A percentile compares a stretch with the other conserved stretches of the same genome.
phyloP scores from a whole-genome alignment of 1,284 basidiomycete genomes.

The Ceratobasidium sp. region DNA sequence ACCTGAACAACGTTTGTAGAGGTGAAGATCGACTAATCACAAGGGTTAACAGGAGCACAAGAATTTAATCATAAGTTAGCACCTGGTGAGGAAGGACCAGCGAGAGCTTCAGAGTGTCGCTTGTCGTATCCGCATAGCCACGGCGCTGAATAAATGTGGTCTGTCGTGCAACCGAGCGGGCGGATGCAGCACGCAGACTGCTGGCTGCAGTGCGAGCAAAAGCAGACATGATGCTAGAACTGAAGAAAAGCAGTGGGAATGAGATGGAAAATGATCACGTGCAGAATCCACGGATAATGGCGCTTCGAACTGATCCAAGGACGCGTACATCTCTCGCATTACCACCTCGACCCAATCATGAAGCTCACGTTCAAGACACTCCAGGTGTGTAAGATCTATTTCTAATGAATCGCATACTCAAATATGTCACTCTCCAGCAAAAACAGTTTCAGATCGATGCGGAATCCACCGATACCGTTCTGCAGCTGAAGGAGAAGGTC shows the following conservation, averaged over 20 bases:
- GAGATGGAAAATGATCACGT: slow-evolving; percentile 41
- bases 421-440: slow-evolving; percentile 71
- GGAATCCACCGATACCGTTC: slow-evolving; percentile 81
- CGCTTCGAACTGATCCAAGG: slow-evolving; percentile 28
- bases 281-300: slow-evolving; percentile 29
- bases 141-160: slow-evolving; percentile 68
- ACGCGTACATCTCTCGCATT: slow-evolving; percentile 37
- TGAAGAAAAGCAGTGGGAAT: slow-evolving; percentile 46
- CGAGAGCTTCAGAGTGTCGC: slow-evolving; percentile 84
- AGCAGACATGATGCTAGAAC: slow-evolving; percentile 18
- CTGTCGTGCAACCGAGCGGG: slow-evolving; percentile 52
- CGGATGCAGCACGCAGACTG: slow-evolving; percentile 16
- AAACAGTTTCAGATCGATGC: slow-evolving; percentile 88
- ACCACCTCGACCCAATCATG: slow-evolving; percentile 65
- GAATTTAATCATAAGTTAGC: slow-evolving; percentile 40
- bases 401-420: not conserved
- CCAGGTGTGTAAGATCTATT: slow-evolving; percentile 3
- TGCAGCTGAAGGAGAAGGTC: slow-evolving; percentile 88
- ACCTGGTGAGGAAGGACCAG: slow-evolving; percentile 95
- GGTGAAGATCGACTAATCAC: slow-evolving; percentile 81
- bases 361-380: slow-evolving; percentile 92
- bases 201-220: slow-evolving; percentile 38
- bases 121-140: slow-evolving; percentile 86
- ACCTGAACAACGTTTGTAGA: slow-evolving; percentile 93
- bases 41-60: slow-evolving; percentile 41